Evolutionary conservation across 2,329 filamentous ascomycete species (phyloP), one percentile per base, ranked within the genome.

Genomic region (Apiospora saccharicola): DNA sequence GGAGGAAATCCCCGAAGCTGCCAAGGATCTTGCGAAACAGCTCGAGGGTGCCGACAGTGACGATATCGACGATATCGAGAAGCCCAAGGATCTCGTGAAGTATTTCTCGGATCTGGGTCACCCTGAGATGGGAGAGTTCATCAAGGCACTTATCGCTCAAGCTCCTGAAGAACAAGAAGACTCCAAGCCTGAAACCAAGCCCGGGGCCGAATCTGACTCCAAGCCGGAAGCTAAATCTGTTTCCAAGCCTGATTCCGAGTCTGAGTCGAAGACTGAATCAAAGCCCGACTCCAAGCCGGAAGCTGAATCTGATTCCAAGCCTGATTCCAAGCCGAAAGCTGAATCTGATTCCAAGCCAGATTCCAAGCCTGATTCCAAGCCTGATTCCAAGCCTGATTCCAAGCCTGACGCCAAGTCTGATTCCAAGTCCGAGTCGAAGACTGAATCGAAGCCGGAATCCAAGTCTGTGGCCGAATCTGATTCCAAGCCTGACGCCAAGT

Each of bases 51-150:
- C 41, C n/a, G 67, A 68, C 43, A 22, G 24, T 14, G 67, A 68
- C 67, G 30, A 47, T 8, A 46, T 47, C 43, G 44, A 68, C 67
- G 67, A 19, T 4, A 16, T 68, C 16, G 41, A 68, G 19, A 34
- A 4, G 0, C 57, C 67, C 12, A 30, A 68, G 24, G 75, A 78
- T 53, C 70, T 79, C 64, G 78, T 77, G 46, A 75, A 76, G 72
- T 79, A 76, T 70, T 79, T 81, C 37, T 53, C 70, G 61, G 78
- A 80, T 13, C 72, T 76, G 16, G 79, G 77, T 1, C 75, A 77
- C 43, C 73, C 73, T 8, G 80, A 80, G 72, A 80, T 81, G 79
- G 78, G 77, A 61, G 70, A 70, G 41, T 81, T 80, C 30, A 72
- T 79, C 51, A 74, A 74, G 37, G 76, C 77, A 14, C 73, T 81